Percentiles rank a stretch among this genome's conserved stretches.
Evolutionary conservation across 305 asterid species (phyloP).

Genomic region (Fraxinus xanthoxyloides): DNA sequence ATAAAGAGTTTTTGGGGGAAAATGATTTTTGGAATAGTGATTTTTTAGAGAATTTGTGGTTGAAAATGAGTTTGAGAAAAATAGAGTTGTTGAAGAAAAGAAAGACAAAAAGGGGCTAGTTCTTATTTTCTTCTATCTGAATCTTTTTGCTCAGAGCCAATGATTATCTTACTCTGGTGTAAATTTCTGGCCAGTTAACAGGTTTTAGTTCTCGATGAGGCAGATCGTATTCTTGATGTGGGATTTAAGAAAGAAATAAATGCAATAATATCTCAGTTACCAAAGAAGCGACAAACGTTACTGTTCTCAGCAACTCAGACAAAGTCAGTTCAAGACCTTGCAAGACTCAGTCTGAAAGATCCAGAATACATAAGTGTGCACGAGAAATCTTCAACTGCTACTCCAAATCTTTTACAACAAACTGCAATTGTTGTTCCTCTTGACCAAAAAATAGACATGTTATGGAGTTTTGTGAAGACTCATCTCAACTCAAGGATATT

Average conservation of each 20-base stretch:
- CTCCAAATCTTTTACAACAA: conserved; percentile 82
- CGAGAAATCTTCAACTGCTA: conserved; percentile 81
- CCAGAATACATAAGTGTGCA: conserved; percentile 94
- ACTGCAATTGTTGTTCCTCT: conserved; percentile 78
- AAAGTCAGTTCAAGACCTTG: conserved; percentile 92
- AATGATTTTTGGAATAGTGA: background rate
- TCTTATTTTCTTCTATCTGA: conserved; percentile 2
- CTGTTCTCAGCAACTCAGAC: conserved; percentile 98
- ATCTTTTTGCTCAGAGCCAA: background rate
- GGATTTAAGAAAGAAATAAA: conserved; percentile 78
- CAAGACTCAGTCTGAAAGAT: conserved; percentile 94
- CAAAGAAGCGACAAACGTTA: conserved; percentile 78
- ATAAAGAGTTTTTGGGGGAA: background rate
- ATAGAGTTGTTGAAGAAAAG: background rate
- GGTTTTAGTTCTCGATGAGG: conserved; percentile 97
- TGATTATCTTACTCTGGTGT: conserved; percentile 28
- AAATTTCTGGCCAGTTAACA: conserved; percentile 54
- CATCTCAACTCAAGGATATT: conserved; percentile 82
- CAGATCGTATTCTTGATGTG: conserved; percentile 92
- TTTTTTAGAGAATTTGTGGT: background rate
- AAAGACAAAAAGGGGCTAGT: background rate
- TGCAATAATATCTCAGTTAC: conserved; percentile 92
- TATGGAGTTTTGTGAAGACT: conserved; percentile 91
- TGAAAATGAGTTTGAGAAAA: background rate
- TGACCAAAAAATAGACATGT: conserved; percentile 81